Evolutionary conservation across 2,329 filamentous ascomycete species (phyloP), one percentile per base, ranked within the genome.

Genomic region (Sporothrix brunneoviolacea): DNA sequence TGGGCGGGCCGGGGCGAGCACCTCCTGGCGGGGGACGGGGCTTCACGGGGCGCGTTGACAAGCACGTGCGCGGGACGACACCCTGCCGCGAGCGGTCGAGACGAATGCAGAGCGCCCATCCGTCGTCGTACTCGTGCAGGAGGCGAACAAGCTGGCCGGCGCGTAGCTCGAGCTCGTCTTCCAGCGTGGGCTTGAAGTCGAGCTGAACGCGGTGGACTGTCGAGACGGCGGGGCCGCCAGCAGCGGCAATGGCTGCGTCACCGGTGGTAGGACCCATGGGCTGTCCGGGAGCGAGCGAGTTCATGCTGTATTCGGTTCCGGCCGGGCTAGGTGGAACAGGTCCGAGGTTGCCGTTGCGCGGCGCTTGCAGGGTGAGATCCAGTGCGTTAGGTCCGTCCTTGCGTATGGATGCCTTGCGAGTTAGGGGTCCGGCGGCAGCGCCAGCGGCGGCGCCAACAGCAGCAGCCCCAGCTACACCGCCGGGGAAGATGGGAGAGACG

Each of bases 71-170:
- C 13, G 93, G 93, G 51, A 87, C 88, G 47, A 97, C 93, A 73
- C 93, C 93, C 72, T 97, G 91, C 61, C 87, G 78, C 54, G 89
- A 91, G 57, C 90, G 86, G 68, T 97, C 91, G 61, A 97, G 83
- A 57, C 85, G 86, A 59, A 90, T 86, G 68, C 90, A 96, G 50
- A 97, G 87, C 62, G 91, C 88, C 93, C 93, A 98, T 61, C 93
- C 93, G 69, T 98, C 93, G 64, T 98, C 93, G 62, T 97, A 98
- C 69, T 95, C 91, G 63, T 97, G 91, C 47, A 97, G 75, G 57
- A 98, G 74, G 57, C 91, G 81, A 45, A 97, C 88, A 43, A 98
- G 75, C 55, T 94, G 84, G 47, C 93, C 93, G 52, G 84, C 80
- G 55, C 74, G 79, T 39, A 98, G 76, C 55, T 82, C 86, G 62